phyloP scores from a whole-genome alignment of 495 filamentous ascomycete genomes.

The Neurospora sp. region DNA sequence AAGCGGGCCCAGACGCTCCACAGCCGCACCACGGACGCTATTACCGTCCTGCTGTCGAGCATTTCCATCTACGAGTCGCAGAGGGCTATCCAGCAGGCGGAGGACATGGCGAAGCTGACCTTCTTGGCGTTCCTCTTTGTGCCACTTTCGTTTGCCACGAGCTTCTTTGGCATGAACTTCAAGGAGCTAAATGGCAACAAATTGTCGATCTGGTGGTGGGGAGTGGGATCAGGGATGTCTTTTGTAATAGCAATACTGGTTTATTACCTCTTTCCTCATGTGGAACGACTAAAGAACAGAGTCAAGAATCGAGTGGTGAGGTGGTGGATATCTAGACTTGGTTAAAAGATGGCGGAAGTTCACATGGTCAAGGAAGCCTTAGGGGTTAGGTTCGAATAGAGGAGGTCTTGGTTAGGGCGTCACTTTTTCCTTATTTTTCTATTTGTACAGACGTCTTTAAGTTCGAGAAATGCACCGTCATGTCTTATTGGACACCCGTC shows the following conservation, averaged over 20 bases:
- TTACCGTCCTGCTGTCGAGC: slow-evolving; percentile 16
- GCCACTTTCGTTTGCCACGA: slow-evolving; percentile 18
- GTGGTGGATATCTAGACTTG: background rate
- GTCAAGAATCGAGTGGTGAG: background rate
- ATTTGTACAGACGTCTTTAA: too few species aligned
- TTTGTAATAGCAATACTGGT: background rate
- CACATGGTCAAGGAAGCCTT: background rate
- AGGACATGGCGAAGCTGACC: slow-evolving; percentile 16
- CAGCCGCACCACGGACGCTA: slow-evolving; percentile 9
- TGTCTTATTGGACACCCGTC: background rate
- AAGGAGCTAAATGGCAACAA: background rate
- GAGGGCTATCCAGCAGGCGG: slow-evolving; percentile 19
- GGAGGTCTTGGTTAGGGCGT: too few species aligned
- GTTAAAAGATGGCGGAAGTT: background rate
- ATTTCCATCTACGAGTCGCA: slow-evolving; percentile 19
- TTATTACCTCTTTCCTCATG: background rate
- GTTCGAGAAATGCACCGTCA: background rate
- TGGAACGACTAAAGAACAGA: background rate
- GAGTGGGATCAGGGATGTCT: background rate
- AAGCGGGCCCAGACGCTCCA: slow-evolving; percentile 5
- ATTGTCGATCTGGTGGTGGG: background rate
- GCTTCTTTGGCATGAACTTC: slow-evolving; percentile 33
- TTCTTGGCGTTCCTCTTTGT: slow-evolving; percentile 18
- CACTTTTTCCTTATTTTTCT: too few species aligned
- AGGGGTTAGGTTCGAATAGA: background rate